Base-by-base conservation (phyloP, 805 yeast genomes). In the Kuraishia borneana region DNA sequence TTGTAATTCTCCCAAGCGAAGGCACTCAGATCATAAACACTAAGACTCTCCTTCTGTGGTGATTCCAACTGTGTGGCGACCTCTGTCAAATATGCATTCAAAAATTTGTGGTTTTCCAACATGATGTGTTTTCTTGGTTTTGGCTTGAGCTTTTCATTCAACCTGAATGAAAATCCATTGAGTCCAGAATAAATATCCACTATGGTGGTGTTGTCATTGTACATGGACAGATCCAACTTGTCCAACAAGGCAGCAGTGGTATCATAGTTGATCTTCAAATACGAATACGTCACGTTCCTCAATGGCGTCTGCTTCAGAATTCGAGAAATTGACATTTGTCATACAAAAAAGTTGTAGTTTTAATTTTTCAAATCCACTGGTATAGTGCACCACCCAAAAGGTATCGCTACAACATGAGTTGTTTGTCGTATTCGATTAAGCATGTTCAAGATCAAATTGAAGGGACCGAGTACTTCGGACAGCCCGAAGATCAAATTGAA, bases 1-100 rank as follows among this genome's bases (percentile, higher is more conserved):
- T 44, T 50, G 45, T 66, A 84, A 1, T 85, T 62, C 3, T 54
- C 54, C 95, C 95, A 84, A 12, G 69, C 56, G 49, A 68, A 81
- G 3, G 92, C 88, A 46, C 78, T 77, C 26, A 50, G 47, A 1
- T 49, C 42, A 26, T 47, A 51, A 26, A 55, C 48, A 20, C 49
- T 45, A 35, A 63, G 58, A 31, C 61, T 61, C 18, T 13, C 19
- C 12, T 30, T 8, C 30, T 26, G 21, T 18, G 21, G 20, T 12
- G 23, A 34, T 12, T 25, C 34, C 29, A 34, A 26, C 13, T 27
- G 25, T 12, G 21, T 7, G 16, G 39, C 14, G 4, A 18, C 22
- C 12, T 32, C 27, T 9, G 18, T 21, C 26, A 17, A 20, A 16
- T 18, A 27, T 7, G 5, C 8, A 22, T 18, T 21, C 10, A 18